Evolutionary conservation across 305 asterid species (phyloP), one percentile per base, ranked within the genome.

Genomic region (Solanum hybrid): DNA sequence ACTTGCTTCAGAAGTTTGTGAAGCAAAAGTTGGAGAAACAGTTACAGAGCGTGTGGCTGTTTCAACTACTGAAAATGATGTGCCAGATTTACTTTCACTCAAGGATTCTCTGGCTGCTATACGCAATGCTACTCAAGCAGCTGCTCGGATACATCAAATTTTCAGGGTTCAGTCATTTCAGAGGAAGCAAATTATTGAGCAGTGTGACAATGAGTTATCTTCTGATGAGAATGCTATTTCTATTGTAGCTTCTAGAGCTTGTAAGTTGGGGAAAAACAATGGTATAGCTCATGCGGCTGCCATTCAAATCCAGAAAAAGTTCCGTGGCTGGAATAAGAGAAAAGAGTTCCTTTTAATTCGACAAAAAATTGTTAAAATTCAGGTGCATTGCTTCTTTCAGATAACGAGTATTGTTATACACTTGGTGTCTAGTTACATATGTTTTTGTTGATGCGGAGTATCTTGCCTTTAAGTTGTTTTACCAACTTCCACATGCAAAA

Each of bases 31-130:
- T 83, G 76, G 93, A 84, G 95, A 94, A 82, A 93, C 95, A 26
- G 94, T 94, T 92, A 92, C 97, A 87, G 98, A 96, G 88, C 95
- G 96, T 33, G 92, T 92, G 89, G 97, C 98, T 36, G 92, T 93
- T 91, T 95, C 97, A 89, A 88, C 91, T 71, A 95, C 95, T 84
- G 98, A 87, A 83, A 93, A 90, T 86, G 98, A 95, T 90, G 94
- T 93, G 77, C 94, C 96, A 4, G 95, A 96, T 79, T 90, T 93
- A 20, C 96, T 95, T 71, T 94, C 98, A 10, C 92, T 95, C 73
- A 96, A 95, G 96, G 99, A 97, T 93, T 96, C 99, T 16, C 94
- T 96, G 83, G 99, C 98, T 91, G 99, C 99, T 35, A 93, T 97
- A 89, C 90, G 97, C 89, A 96, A 97, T 94, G 99, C 99, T 87